phyloP scores from a whole-genome alignment of 192 early-diverging fungal genomes.

The Coemansia javaensis region DNA sequence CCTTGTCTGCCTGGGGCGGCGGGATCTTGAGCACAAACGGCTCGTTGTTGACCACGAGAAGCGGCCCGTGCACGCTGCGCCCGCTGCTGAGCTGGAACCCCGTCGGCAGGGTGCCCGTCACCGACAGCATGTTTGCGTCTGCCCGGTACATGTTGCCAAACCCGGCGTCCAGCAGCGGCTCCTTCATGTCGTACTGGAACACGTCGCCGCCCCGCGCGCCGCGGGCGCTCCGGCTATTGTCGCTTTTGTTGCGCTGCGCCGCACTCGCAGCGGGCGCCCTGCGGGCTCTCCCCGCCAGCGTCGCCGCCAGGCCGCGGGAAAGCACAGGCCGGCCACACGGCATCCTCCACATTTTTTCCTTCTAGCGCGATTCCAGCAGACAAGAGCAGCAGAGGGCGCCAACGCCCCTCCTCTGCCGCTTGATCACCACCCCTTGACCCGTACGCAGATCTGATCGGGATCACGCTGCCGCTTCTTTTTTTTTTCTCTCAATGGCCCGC shows the following conservation, averaged over 20 bases:
- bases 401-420: too few relatives aligned
- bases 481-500: not conserved
- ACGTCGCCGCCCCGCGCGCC: not conserved
- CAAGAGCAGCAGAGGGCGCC: too few relatives aligned
- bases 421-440: too few relatives aligned
- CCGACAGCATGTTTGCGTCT: conserved; percentile 24
- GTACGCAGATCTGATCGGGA: too few relatives aligned
- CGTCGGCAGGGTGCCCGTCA: conserved; percentile 25
- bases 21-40: conserved; percentile 41
- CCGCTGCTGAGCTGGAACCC: conserved; percentile 40
- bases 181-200: conserved; percentile 49
- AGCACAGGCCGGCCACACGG: too few relatives aligned
- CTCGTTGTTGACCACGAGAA: conserved; percentile 47
- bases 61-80: conserved; percentile 21
- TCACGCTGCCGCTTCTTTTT: conserved; percentile 1
- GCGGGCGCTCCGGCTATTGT: too few relatives aligned
- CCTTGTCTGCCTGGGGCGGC: conserved; percentile 15
- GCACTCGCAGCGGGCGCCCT: too few relatives aligned
- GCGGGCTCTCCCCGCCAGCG: too few relatives aligned
- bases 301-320: too few relatives aligned
- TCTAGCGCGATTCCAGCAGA: too few relatives aligned
- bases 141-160: conserved; percentile 41
- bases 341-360: too few relatives aligned
- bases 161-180: conserved; percentile 38
- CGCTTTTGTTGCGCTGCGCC: too few relatives aligned